Conservation (phyloP, 2,329 filamentous ascomycete genomes). For the Chaetomiaceae sp. region DNA sequence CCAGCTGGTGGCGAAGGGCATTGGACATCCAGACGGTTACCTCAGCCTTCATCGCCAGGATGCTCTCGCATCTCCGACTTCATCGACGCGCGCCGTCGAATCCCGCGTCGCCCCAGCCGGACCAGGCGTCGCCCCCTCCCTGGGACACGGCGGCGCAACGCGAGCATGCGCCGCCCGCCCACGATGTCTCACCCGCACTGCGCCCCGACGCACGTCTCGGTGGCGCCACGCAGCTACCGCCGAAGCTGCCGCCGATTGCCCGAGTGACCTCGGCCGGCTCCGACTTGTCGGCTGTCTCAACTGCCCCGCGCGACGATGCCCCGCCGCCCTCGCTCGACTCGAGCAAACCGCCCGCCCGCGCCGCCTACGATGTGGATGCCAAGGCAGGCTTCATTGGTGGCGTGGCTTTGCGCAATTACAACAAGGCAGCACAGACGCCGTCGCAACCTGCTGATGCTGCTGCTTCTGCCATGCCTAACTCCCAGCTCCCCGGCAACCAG, state of each 20-base stretch:
- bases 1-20: too few species aligned
- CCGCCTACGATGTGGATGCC: conserved; percentile 28
- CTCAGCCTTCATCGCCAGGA: conserved; percentile 1
- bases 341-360: conserved; percentile 25
- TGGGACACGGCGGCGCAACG: conserved; percentile 36
- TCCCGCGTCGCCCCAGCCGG: conserved; percentile 47
- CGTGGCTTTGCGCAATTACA: conserved; percentile 46
- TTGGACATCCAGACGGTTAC: too few species aligned
- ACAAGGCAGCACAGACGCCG: conserved; percentile 30
- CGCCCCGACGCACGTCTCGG: conserved; percentile 31
- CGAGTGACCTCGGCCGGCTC: conserved; percentile 41
- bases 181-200: conserved; percentile 31
- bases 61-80: conserved; percentile 42
- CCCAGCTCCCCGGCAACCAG: conserved; percentile 24
- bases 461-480: conserved; percentile 3
- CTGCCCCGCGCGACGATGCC: conserved; percentile 18
- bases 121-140: conserved; percentile 34
- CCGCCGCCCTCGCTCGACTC: conserved; percentile 13
- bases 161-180: conserved; percentile 36
- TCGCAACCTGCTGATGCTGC: conserved; percentile 20
- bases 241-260: conserved; percentile 45
- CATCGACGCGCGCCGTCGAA: conserved; percentile 52
- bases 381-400: conserved; percentile 48
- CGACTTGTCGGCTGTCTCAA: conserved; percentile 13
- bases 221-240: conserved; percentile 36